Base-by-base conservation (phyloP, 192 early-diverging fungal genomes). In the Coemansia umbellata region DNA sequence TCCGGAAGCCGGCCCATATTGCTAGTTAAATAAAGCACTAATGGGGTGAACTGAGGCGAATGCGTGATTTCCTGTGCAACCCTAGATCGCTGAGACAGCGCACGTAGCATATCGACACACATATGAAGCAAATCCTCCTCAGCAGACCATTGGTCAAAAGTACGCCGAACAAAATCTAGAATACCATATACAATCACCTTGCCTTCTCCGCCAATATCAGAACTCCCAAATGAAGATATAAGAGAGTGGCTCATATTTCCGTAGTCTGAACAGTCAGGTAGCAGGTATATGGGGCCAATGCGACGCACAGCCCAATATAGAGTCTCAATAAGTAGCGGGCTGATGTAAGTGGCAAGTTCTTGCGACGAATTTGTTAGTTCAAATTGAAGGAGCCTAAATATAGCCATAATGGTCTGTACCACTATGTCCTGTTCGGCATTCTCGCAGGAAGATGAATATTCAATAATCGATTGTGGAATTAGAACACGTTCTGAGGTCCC, bases 41-140 rank as follows among this genome's bases (percentile, higher is more conserved):
- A 50, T 11, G 58, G 57, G 5, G 57, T 39, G 40, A 75, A 69
- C 53, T 52, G 48, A 14, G 65, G 36, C 43, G 58, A 57, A 26
- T 35, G 54, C 2, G 58, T 60, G 14, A 69, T 69, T 21, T 59
- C 57, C 14, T 55, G 65, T 0, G 72, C 66, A 37, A 75, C 57
- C 35, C 45, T 50, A 14, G 65, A 22, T 3, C 72, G 61, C 50
- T 69, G 72, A 5, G 57, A 55, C 40, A 75, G 50, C 8, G 60
- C 61, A 8, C 55, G 56, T 10, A 75, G 48, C 57, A 68, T 55
- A 30, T 63, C 63, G 4, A 60, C 42, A 32, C 72, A 75, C 72
- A 69, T 69, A 13, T 69, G 66, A 21, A 75, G 37, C 22, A 69
- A 57, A 17, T 69, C 72, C 22, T 75, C 72, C 43, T 75, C 72